Conservation (phyloP, 768 basidiomycete species). For the Lentinus brumalis region DNA sequence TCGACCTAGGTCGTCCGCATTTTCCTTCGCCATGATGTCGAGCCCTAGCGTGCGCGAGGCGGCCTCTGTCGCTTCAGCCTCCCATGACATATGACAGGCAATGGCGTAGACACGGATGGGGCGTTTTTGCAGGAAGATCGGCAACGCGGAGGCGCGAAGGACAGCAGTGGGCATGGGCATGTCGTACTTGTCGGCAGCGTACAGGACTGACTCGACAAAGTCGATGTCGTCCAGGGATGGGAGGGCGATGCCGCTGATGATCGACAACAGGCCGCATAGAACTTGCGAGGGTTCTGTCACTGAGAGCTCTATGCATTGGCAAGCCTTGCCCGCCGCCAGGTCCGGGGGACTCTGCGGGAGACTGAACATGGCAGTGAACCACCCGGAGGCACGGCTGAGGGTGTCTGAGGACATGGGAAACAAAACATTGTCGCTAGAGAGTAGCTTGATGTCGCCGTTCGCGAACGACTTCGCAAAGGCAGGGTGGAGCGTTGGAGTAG, state of each 20-base stretch:
- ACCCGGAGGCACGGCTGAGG: slow-evolving; percentile 26
- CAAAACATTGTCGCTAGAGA: slow-evolving; percentile 17
- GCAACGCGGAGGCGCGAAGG: slow-evolving; percentile 38
- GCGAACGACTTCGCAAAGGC: not conserved
- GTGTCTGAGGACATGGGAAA: slow-evolving; percentile 29
- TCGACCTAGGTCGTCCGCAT: slow-evolving; percentile 32
- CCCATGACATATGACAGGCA: slow-evolving; percentile 46
- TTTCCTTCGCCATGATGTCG: slow-evolving; percentile 39
- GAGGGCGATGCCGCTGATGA: slow-evolving; percentile 43
- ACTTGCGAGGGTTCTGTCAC: slow-evolving; percentile 38
- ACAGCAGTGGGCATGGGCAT: slow-evolving; percentile 45
- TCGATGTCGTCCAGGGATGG: slow-evolving; percentile 44
- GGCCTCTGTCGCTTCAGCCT: slow-evolving; percentile 44
- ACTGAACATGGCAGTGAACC: slow-evolving; percentile 29
- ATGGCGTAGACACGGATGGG: slow-evolving; percentile 48
- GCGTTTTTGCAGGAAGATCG: slow-evolving; percentile 17
- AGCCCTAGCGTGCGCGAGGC: slow-evolving; percentile 42
- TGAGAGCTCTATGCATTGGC: not conserved
- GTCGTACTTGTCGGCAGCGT: slow-evolving; percentile 50
- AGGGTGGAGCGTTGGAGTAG: not conserved
- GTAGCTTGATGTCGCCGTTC: slow-evolving; percentile 22
- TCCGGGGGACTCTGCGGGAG: slow-evolving; percentile 17
- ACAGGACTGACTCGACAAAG: slow-evolving; percentile 41
- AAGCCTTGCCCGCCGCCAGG: slow-evolving; percentile 1
- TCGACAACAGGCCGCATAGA: slow-evolving; percentile 40